Conservation (phyloP, 208 protist species). For the Naegleria fowleri region DNA sequence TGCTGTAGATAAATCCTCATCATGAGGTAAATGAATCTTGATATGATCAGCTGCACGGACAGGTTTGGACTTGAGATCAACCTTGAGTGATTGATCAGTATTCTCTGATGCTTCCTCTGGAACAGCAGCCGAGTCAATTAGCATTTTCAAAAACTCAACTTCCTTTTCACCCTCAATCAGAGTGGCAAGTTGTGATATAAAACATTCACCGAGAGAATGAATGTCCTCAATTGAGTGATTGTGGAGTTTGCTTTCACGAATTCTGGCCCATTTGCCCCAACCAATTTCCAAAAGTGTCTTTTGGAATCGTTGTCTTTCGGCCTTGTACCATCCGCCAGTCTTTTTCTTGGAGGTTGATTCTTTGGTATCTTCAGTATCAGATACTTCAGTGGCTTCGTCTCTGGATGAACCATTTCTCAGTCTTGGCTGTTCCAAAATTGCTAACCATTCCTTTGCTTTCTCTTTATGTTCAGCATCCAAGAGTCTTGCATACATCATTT, state of each 20-base stretch:
- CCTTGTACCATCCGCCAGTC: slow-evolving; percentile 1
- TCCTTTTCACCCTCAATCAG: neutral
- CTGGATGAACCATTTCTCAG: neutral
- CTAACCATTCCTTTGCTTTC: neutral
- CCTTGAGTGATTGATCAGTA: neutral
- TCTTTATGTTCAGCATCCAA: neutral
- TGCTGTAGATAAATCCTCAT: neutral
- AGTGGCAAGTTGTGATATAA: neutral
- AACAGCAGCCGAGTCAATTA: neutral
- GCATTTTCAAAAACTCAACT: neutral
- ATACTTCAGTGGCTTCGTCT: neutral
- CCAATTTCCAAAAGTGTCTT: slow-evolving; percentile 14
- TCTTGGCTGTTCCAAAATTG: neutral
- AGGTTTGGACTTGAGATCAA: neutral
- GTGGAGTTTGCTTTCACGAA: neutral
- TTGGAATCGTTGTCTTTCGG: slow-evolving; percentile 21
- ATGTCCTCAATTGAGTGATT: neutral
- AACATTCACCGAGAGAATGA: slow-evolving; percentile 14
- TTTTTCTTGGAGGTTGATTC: neutral
- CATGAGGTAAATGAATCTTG: neutral
- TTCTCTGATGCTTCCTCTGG: neutral
- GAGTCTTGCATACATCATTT: neutral
- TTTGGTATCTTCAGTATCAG: neutral
- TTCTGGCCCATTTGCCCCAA: slow-evolving; percentile 19
- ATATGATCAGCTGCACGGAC: neutral